Evolutionary conservation across 2,329 filamentous ascomycete species (phyloP).

Genomic region (Fusarium bulbicola): DNA sequence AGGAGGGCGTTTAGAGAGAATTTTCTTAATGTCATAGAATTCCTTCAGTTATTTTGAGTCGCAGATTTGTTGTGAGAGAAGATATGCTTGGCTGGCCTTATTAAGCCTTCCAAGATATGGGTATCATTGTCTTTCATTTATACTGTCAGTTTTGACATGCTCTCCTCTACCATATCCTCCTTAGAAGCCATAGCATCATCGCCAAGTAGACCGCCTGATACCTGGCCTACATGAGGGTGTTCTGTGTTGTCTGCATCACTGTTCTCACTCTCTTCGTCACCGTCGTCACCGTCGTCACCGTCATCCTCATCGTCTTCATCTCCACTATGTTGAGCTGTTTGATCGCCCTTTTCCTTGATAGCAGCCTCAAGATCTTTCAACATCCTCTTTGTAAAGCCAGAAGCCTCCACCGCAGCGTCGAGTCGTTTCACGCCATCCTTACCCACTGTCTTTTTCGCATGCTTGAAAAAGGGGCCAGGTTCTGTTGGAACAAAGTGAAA

Average conservation of each 20-base stretch:
- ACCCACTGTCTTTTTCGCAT: constrained; percentile 79
- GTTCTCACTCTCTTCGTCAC: constrained; percentile 41
- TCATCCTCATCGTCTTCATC: constrained; percentile 44
- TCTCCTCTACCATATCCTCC: constrained; percentile 36
- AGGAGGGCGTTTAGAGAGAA: constrained; percentile 37
- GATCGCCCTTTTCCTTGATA: constrained; percentile 78
- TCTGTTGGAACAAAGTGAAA: constrained; percentile 88
- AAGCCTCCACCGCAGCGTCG: constrained; percentile 89
- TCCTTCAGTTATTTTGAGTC: constrained; percentile 7
- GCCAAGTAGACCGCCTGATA: constrained; percentile 33
- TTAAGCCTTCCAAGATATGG: constrained; percentile 1
- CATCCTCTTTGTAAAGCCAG: constrained; percentile 97
- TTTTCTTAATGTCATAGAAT: constrained; percentile 38
- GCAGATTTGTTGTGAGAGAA: neutral
- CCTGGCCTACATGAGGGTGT: constrained; percentile 30
- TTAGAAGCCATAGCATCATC: constrained; percentile 29
- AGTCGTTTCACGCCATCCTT: constrained; percentile 74
- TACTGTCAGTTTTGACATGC: constrained; percentile 44
- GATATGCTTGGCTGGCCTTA: neutral
- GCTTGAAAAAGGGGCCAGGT: constrained; percentile 84
- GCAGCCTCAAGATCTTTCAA: constrained; percentile 91
- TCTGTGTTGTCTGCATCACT: constrained; percentile 38
- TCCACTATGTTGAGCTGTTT: constrained; percentile 51
- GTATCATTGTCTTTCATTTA: constrained; percentile 36
- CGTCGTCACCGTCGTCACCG: constrained; percentile 45